Conservation (phyloP, 441 rosid genomes). For the Populus hybrid region DNA sequence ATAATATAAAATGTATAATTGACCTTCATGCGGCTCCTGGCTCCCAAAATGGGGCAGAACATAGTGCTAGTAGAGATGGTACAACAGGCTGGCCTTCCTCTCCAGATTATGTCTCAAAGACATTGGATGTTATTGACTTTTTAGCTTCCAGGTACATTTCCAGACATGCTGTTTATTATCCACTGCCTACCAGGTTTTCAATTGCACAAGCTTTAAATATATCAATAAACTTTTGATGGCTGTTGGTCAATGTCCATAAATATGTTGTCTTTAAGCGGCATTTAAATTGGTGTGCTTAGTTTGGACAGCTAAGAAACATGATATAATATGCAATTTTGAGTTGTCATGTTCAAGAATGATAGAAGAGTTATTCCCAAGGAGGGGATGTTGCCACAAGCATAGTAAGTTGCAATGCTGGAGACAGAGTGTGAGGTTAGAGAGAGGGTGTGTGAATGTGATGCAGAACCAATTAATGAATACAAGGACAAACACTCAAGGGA, state of each 20-base stretch:
- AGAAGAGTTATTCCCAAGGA: background rate
- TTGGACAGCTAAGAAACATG: background rate
- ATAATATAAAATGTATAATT: conserved; percentile 64
- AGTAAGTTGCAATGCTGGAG: no score
- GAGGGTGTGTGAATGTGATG: background rate
- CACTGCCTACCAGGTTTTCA: background rate
- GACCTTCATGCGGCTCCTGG: conserved; percentile 89
- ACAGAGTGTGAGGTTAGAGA: background rate
- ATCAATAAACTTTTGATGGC: background rate
- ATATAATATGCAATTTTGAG: background rate
- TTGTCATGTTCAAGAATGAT: background rate
- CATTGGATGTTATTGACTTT: conserved; percentile 61
- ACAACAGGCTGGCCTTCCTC: conserved; percentile 54
- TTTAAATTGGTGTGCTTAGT: background rate
- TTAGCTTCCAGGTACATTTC: conserved; percentile 58
- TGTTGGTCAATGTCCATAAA: background rate
- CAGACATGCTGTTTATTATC: background rate
- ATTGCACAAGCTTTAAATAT: background rate
- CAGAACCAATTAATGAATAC: background rate
- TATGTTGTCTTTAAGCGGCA: background rate
- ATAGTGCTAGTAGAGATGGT: conserved; percentile 76
- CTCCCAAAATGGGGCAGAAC: conserved; percentile 84
- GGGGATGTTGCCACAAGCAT: no score
- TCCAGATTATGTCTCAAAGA: conserved; percentile 47
- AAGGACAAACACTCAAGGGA: background rate